Percentiles rank a stretch among this genome's conserved stretches.
Evolutionary conservation across 176 grass and related monocot genomes (phyloP).

Genomic region (Alopecurus myosuroides): DNA sequence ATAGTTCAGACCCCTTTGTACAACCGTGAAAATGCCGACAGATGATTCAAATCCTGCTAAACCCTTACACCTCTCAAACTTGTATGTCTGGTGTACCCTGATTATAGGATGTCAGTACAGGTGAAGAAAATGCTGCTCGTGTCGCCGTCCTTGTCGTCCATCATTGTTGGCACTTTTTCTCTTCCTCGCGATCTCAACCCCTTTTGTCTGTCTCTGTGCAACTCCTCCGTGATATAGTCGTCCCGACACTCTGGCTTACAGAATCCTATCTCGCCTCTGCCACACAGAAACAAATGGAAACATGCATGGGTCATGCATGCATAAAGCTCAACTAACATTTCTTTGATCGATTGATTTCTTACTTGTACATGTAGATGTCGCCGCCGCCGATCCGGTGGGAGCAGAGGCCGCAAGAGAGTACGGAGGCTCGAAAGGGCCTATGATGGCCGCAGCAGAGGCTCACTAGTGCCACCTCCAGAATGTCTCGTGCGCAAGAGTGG

Average conservation of each 20-base stretch:
- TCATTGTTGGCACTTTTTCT: neutral
- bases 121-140: constrained; percentile 39
- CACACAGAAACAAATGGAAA: neutral
- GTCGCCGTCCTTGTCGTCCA: neutral
- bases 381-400: constrained; percentile 4
- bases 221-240: constrained; percentile 23
- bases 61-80: neutral
- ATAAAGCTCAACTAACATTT: neutral
- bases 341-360: neutral
- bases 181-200: neutral
- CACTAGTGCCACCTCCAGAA: neutral
- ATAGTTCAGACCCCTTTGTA: neutral
- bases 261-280: constrained; percentile 59
- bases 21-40: neutral
- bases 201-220: constrained; percentile 18
- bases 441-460: neutral
- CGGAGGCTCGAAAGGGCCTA: neutral
- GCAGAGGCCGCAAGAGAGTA: constrained; percentile 40
- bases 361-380: constrained; percentile 61
- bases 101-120: neutral
- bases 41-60: neutral
- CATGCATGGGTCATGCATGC: neutral
- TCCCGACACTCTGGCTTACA: constrained; percentile 41
- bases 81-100: neutral
- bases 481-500: neutral